Base-by-base conservation (phyloP, 129 eudicot genomes). In the Centaurea solstitialis region DNA sequence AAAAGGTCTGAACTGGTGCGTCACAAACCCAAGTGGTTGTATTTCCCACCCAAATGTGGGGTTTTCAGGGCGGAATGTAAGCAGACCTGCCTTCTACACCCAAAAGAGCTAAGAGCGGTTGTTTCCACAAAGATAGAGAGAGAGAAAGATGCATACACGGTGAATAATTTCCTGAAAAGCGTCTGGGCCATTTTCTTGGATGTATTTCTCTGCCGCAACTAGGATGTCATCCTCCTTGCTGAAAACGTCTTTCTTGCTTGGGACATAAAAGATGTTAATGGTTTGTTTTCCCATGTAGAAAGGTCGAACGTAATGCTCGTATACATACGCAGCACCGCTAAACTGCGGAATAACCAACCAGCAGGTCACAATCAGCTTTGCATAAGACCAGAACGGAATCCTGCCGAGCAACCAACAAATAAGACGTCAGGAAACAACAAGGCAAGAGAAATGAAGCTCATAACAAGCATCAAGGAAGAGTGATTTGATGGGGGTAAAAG, bases 281-380 rank as follows among this genome's bases (percentile, higher is more conserved):
- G 83, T 81, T 26, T 81, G 85, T 2, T 88, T 79, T 26, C 90
- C 90, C 4, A 78, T 73, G 47, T 89, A 85, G 67, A 87, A 76
- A 53, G 99, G 98, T 83, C 98, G 86, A 57, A 96, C 93, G 39
- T 86, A 88, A 77, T 88, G 93, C 77, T 93, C 87, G 50, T 96
- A 96, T 7, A 96, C 97, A 79, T 89, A 91, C 43, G 99, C 88
- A 72, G 99, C 99, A 9, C 98, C 99, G 71, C 91, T 91, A 79
- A 96, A 96, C 81, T 89, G 91, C 3, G 99, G 99, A 76, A 96
- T 91, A 65, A 96, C 98, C 83, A 96, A 90, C 99, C 99, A 96
- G 82, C 98, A 95, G 12, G 98, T 95, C 4, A 88, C 72, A 11
- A 95, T 77, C 83, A 95, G 94, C 83, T 93, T 95, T n/a, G 89